Conservation (phyloP, 441 rosid species). For the Syzygium syzygioides region DNA sequence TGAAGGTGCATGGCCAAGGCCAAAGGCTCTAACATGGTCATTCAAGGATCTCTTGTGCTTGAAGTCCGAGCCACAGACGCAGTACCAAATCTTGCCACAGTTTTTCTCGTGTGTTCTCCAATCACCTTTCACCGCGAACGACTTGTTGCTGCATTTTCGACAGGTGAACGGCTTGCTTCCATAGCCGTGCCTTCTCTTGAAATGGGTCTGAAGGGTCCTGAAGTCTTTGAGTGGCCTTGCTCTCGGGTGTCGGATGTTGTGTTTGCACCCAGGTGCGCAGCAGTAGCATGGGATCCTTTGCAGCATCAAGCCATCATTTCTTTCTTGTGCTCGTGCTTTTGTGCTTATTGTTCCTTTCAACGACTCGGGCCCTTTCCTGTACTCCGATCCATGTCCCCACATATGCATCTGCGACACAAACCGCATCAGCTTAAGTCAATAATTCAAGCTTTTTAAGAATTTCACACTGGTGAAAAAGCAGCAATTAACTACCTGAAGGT, state of each 20-base stretch:
- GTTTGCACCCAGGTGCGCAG: neutral
- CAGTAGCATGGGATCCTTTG: neutral
- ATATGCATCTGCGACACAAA: neutral
- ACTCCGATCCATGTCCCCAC: neutral
- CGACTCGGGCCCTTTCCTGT: neutral
- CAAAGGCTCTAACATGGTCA: neutral
- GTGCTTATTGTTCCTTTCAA: neutral
- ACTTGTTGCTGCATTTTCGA: neutral
- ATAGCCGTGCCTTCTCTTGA: neutral
- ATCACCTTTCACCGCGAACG: neutral
- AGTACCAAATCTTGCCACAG: neutral
- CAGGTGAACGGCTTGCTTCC: neutral
- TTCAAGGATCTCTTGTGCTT: neutral
- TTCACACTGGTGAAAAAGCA: neutral
- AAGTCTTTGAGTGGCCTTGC: neutral
- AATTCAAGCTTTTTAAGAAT: neutral
- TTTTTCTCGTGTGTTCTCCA: neutral
- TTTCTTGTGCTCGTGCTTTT: neutral
- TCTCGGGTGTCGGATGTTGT: neutral
- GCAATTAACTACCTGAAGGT: neutral
- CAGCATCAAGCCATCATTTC: neutral
- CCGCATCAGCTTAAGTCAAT: neutral
- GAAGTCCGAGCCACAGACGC: neutral
- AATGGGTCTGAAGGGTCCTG: neutral
- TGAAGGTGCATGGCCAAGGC: neutral